Evolutionary conservation across 768 basidiomycete species (phyloP).

Genomic region (Suillus decipiens): DNA sequence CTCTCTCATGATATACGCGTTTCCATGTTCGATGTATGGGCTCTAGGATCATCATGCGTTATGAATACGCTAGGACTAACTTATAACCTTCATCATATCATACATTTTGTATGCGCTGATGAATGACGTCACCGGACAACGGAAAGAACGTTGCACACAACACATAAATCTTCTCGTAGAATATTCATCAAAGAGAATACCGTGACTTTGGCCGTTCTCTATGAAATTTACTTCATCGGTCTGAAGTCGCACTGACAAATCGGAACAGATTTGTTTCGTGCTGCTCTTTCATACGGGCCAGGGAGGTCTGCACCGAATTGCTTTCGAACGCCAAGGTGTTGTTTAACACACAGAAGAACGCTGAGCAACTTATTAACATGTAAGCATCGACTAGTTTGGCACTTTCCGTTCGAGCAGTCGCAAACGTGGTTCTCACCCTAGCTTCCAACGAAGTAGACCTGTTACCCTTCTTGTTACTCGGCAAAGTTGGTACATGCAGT

Average conservation of each 20-base stretch:
- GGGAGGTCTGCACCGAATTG: constrained; percentile 19
- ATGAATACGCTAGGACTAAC: constrained; percentile 25
- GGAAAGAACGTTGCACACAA: constrained; percentile 26
- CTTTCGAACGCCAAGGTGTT: constrained; percentile 15
- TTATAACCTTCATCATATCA: constrained; percentile 33
- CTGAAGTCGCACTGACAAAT: constrained; percentile 7
- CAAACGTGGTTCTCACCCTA: constrained; percentile 21
- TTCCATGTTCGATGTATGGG: constrained; percentile 31
- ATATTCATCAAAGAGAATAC: constrained; percentile 9
- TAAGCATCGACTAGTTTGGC: constrained; percentile 19
- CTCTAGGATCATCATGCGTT: constrained; percentile 22
- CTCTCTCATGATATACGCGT: constrained; percentile 37
- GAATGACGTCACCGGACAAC: constrained; percentile 35
- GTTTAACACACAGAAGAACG: neutral
- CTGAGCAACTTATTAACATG: constrained; percentile 24
- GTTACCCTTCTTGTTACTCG: neutral
- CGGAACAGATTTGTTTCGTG: constrained; percentile 16
- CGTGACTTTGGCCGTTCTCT: constrained; percentile 1
- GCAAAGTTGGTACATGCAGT: neutral
- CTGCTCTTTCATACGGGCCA: constrained; percentile 26
- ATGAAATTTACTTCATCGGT: neutral
- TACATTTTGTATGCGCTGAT: constrained; percentile 31
- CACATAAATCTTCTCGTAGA: constrained; percentile 25
- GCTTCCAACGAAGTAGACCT: constrained; percentile 26
- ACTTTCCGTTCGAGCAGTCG: constrained; percentile 14